Base-by-base conservation (phyloP, 2,329 filamentous ascomycete genomes). In the Monilinia laxa region DNA sequence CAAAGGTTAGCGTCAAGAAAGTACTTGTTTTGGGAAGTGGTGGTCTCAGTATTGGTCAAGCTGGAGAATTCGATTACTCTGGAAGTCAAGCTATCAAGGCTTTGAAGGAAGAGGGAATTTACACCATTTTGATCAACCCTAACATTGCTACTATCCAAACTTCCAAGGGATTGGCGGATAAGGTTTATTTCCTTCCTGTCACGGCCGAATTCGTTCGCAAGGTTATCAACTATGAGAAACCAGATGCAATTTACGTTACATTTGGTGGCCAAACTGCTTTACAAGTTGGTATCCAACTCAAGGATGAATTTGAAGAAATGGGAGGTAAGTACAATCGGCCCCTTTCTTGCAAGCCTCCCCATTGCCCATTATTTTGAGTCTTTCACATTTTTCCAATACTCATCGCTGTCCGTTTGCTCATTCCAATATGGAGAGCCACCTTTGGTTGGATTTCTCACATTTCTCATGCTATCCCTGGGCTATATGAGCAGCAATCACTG, bases 121-220 rank as follows among this genome's bases (percentile, higher is more conserved):
- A 88, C 72, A 97, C 94, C 9, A 91, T 98, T 66, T 87, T 98
- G 71, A 93, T 98, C 79, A 98, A 98, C 81, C 94, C 94, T 75
- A 98, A 98, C 79, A 98, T 98, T 78, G 94, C 94, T 68, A 98
- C 95, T 67, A 98, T 98, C 77, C 94, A 98, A 82, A 98, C 94
- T 74, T 93, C 96, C 79, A 94, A 98, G 84, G 89, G 90, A 76
- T 90, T 98, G 77, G 93, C 93, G 76, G 94, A 98, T 77, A 93
- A 98, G 82, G 91, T 98, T 76, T 98, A 98, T 85, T 98, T 97
- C 81, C 89, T 98, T 47, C 95, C 95, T 65, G 93, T 99, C 75
- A 99, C 95, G 20, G 90, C 94, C 71, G 94, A 98, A 84, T 99
- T 98, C 81, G 93, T 97, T 77, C 90, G 90, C 75, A 94, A 98